These are phyloP conservation scores for Sechiopsis laciniata DNA, from an alignment of 306 rosid species.

Conservation along the genomic window DNA sequence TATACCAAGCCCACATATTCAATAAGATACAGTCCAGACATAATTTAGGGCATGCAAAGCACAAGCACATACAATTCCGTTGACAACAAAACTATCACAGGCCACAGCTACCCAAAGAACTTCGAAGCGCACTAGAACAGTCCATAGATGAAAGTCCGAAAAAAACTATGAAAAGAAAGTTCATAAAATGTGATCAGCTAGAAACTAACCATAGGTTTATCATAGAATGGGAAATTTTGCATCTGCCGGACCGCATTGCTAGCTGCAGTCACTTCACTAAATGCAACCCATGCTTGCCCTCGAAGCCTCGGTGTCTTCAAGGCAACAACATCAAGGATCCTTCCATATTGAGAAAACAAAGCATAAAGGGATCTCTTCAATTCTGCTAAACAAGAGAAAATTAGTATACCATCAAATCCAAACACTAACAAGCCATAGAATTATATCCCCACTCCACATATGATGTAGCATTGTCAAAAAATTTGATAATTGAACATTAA, in stretches of 20 bases:
- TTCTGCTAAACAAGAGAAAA: slow-evolving; percentile 32
- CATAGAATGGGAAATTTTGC: slow-evolving; percentile 97
- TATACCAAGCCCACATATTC: no score
- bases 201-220: slow-evolving; percentile 84
- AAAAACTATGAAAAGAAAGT: slow-evolving; percentile 16
- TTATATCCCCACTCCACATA: neutral
- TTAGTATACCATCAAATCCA: slow-evolving; percentile 2
- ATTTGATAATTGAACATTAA: neutral
- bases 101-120: neutral
- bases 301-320: slow-evolving; percentile 84
- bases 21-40: no score
- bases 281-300: slow-evolving; percentile 98
- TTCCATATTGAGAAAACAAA: slow-evolving; percentile 95
- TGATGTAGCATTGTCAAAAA: neutral
- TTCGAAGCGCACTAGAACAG: neutral
- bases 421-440: neutral
- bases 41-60: no score
- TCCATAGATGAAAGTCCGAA: slow-evolving; percentile 8
- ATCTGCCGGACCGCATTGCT: slow-evolving; percentile 98
- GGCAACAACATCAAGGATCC: slow-evolving; percentile 86
- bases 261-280: slow-evolving; percentile 91
- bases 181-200: slow-evolving; percentile 15
- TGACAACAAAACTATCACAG: neutral
- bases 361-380: slow-evolving; percentile 88
- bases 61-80: neutral